Evolutionary conservation across 805 yeast species (phyloP).

Genomic region (Wickerhamomyces subpelliculosus): DNA sequence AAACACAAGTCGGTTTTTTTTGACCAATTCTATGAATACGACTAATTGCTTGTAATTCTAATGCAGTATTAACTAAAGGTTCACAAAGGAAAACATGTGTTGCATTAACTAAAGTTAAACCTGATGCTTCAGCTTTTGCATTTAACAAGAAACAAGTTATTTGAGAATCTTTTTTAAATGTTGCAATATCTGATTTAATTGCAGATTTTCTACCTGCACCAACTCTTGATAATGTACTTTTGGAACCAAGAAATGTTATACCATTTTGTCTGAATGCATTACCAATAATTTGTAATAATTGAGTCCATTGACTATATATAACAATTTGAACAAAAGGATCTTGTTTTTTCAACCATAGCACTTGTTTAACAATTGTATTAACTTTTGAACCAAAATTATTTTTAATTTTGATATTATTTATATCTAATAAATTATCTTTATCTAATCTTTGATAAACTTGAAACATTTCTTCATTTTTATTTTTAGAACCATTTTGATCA

Average conservation of each 20-base stretch:
- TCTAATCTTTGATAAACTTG: conserved; percentile 30
- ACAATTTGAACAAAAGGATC: conserved; percentile 62
- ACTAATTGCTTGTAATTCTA: conserved; percentile 88
- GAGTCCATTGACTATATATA: conserved; percentile 86
- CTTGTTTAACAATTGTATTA: conserved; percentile 72
- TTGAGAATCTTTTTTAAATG: conserved; percentile 50
- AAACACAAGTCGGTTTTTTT: conserved; percentile 69
- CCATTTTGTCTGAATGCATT: conserved; percentile 56
- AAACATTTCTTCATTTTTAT: conserved; percentile 7
- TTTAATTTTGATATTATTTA: conserved; percentile 35
- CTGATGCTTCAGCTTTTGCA: conserved; percentile 85
- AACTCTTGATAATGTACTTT: conserved; percentile 10
- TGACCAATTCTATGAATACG: conserved; percentile 94
- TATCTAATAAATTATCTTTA: conserved; percentile 33
- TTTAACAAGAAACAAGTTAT: conserved; percentile 83
- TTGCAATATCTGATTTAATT: conserved; percentile 35
- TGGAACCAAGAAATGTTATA: conserved; percentile 51
- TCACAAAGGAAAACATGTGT: conserved; percentile 89
- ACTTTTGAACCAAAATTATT: conserved; percentile 77
- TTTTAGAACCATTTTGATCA: conserved; percentile 8
- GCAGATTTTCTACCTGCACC: background rate
- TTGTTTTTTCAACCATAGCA: conserved; percentile 50
- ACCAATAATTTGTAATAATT: conserved; percentile 58
- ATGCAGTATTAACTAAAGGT: conserved; percentile 80
- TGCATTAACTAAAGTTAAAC: conserved; percentile 86